These are phyloP conservation scores for Chlamydomonas schloesseri DNA, from an alignment of 139 green algal genomes.

Conservation along the genomic window DNA sequence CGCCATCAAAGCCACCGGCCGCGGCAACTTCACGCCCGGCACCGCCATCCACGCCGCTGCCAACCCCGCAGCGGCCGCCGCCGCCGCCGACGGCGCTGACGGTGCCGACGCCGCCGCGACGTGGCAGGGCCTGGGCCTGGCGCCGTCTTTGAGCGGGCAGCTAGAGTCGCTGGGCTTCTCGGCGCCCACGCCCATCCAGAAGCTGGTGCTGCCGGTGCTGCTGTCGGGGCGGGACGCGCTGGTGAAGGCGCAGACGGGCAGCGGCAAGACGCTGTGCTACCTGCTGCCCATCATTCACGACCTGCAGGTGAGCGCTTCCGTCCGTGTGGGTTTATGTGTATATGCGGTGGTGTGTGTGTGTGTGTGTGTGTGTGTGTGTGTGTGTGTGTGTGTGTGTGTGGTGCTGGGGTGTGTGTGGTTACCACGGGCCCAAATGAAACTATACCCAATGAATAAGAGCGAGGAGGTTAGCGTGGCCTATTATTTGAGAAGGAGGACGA, in stretches of 20 bases:
- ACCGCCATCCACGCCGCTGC: neutral
- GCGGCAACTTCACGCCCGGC: conserved; percentile 23
- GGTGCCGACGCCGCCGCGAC: conserved; percentile 18
- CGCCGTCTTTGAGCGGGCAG: conserved; percentile 52
- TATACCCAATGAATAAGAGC: no score
- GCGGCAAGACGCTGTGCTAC: conserved; percentile 95
- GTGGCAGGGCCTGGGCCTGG: conserved; percentile 66
- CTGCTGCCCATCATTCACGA: conserved; percentile 89
- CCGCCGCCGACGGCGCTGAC: neutral
- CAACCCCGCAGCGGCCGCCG: neutral
- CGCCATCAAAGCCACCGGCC: neutral
- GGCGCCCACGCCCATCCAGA: conserved; percentile 77
- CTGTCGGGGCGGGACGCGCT: conserved; percentile 54
- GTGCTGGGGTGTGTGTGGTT: no score
- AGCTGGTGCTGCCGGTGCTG: conserved; percentile 64
- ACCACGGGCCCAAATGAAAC: no score
- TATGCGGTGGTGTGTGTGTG: no score
- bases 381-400: no score
- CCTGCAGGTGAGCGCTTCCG: conserved; percentile 71
- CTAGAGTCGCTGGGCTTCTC: conserved; percentile 74
- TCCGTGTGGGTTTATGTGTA: no score
- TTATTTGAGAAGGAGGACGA: no score
- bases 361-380: no score
- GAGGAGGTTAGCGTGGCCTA: no score
- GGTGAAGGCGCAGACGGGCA: conserved; percentile 82